Evolutionary conservation across 2,329 filamentous ascomycete species (phyloP).

Genomic region (Sclerotiophoma versabilis): DNA sequence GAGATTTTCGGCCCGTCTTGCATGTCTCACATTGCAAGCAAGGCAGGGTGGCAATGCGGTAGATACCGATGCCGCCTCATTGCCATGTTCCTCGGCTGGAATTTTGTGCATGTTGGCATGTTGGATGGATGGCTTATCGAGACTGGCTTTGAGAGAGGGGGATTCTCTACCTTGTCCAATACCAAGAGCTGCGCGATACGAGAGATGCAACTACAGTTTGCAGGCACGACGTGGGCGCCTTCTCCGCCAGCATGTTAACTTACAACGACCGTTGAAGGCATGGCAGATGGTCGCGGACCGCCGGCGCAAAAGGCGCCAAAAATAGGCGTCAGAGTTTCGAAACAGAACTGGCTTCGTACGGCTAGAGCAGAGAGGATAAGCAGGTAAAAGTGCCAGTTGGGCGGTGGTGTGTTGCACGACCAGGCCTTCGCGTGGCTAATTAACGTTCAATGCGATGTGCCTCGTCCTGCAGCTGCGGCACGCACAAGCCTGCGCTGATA

Average conservation of each 20-base stretch:
- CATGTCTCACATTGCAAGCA: constrained; percentile 12
- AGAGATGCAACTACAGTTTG: constrained; percentile 13
- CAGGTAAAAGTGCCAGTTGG: constrained; percentile 23
- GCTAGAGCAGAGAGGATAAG: constrained; percentile 20
- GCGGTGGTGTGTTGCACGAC: constrained; percentile 17
- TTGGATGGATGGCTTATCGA: constrained; percentile 6
- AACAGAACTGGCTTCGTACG: constrained; percentile 29
- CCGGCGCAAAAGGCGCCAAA: constrained; percentile 31
- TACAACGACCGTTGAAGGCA: constrained; percentile 19
- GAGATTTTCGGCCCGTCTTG: constrained; percentile 7
- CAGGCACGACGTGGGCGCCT: constrained; percentile 25
- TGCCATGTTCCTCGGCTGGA: constrained; percentile 7
- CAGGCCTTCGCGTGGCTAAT: constrained; percentile 26
- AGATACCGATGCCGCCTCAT: constrained; percentile 1
- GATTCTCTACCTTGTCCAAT: constrained; percentile 16
- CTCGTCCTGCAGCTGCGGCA: constrained; percentile 23
- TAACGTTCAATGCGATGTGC: constrained; percentile 27
- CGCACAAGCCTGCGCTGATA: constrained; percentile 22
- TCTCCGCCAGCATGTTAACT: constrained; percentile 18
- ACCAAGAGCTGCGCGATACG: constrained; percentile 13
- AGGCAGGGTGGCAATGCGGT: constrained; percentile 8
- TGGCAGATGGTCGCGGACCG: constrained; percentile 21
- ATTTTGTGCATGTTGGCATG: constrained; percentile 4
- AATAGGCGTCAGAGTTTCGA: constrained; percentile 35
- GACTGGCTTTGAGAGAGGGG: constrained; percentile 7